Base-by-base conservation (phyloP, 306 rosid genomes). In the Boehmeria nivea region DNA sequence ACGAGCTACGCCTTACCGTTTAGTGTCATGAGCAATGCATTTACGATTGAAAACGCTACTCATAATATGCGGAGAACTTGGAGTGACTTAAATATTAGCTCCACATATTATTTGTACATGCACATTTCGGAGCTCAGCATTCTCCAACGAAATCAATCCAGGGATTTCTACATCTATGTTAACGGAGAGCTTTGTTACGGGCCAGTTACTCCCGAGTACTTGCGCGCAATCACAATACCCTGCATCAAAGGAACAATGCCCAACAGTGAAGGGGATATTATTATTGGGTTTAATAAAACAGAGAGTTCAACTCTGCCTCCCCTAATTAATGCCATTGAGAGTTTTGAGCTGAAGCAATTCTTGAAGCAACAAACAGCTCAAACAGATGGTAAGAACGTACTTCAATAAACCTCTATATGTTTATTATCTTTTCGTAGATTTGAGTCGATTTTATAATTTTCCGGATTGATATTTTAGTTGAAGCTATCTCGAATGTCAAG, bases 311-410 rank as follows among this genome's bases (percentile, higher is more conserved):
- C 76, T 1, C 85, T 20, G 20, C 80, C 85, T 18, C 85, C 85
- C 2, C 73, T 82, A n/a, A 70, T 82, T 50, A 82, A 82, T 55
- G 89, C 76, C 23, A 3, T 78, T 47, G 84, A 81, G 61, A 28
- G 77, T 39, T 2, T 78, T 43, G 84, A 82, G 59, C 34, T 78
- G 16, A 68, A 65, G 14, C 49, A 70, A 46, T 39, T 59, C 43
- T 43, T 57, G 12, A 56, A 71, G n/a, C 60, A 72, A 1, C 17
- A 68, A 55, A 78, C 82, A 13, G 22, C 42, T 43, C 69, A 58
- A 49, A 53, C 33, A 34, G 78, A 78, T 46, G 78, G 88, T 82
- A 60, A 25, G 72, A n/a, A n/a, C n/a, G n/a, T n/a, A n/a, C n/a
- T n/a, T n/a, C n/a, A n/a, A n/a, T n/a, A n/a, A n/a, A n/a, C n/a